Evolutionary conservation across 2,329 filamentous ascomycete species (phyloP).

Genomic region (Juglanconis sp.): DNA sequence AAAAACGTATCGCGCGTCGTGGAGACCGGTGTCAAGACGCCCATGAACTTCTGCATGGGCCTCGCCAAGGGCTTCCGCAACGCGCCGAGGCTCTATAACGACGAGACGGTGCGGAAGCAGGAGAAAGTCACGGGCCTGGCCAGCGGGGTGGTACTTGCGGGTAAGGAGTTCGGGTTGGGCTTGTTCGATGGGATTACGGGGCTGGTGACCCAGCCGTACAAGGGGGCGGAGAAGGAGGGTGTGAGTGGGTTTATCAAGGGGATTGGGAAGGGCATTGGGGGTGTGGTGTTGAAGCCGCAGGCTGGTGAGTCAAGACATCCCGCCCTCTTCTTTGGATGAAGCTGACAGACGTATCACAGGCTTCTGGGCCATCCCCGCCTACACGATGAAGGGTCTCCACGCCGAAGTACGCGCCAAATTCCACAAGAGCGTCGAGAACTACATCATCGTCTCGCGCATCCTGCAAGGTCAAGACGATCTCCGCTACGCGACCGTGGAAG

Average conservation of each 20-base stretch:
- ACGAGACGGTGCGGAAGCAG: slow-evolving; percentile 73
- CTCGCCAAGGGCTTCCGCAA: slow-evolving; percentile 87
- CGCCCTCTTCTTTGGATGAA: neutral
- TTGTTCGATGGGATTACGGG: slow-evolving; percentile 81
- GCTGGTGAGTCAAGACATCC: slow-evolving; percentile 54
- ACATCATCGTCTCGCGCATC: slow-evolving; percentile 74
- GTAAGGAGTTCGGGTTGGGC: slow-evolving; percentile 73
- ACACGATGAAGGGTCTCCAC: slow-evolving; percentile 78
- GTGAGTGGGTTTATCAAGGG: slow-evolving; percentile 68
- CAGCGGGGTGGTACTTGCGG: slow-evolving; percentile 73
- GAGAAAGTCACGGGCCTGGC: slow-evolving; percentile 76
- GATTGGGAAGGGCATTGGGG: slow-evolving; percentile 78
- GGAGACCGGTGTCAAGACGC: slow-evolving; percentile 71
- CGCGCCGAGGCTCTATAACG: slow-evolving; percentile 79
- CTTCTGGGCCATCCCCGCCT: slow-evolving; percentile 71
- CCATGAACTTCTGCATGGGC: slow-evolving; percentile 80
- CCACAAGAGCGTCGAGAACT: slow-evolving; percentile 69
- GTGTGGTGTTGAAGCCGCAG: slow-evolving; percentile 76
- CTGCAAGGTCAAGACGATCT: slow-evolving; percentile 71
- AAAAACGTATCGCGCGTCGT: slow-evolving; percentile 71
- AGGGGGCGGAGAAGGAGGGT: slow-evolving; percentile 50
- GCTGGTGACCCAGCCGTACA: slow-evolving; percentile 72
- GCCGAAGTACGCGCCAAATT: slow-evolving; percentile 72
- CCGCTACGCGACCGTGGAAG: slow-evolving; percentile 48
- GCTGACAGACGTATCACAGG: slow-evolving; percentile 32